Base-by-base conservation (phyloP, 176 grass and related monocot genomes). In the Tillandsia leiboldiana region DNA sequence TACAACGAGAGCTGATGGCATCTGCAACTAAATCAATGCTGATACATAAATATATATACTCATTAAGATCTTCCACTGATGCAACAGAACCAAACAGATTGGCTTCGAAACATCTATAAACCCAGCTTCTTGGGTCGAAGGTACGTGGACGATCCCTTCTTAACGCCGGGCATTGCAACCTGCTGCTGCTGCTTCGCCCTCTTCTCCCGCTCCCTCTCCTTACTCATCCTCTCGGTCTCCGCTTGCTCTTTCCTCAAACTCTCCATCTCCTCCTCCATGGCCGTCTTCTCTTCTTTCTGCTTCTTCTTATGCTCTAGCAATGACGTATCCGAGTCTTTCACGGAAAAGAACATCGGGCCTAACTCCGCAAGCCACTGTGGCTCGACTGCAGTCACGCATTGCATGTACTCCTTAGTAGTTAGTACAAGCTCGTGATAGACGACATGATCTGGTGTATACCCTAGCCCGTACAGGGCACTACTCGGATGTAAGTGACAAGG, bases 231-330 rank as follows among this genome's bases (percentile, higher is more conserved):
- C 1, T 88, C 84, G 0, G 63, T 84, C 70, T 90, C 89, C 0
- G 87, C 82, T 63, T 99, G 94, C 48, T 99, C 86, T 63, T 79
- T 83, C 69, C 94, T 85, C 53, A 99, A 77, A 51, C 72, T 86
- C 77, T 93, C 94, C 94, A 99, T 99, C 82, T 99, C 94, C 64
- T 99, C 84, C 75, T 96, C 93, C 93, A 99, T 99, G 2, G 84
- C 89, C 0, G 79, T 86, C 63, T 99, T 93, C 62, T 90, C 89
- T 50, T 97, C 89, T 67, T 90, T 93, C 74, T 99, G 94, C 77
- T 84, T 93, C 80, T 86, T 93, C 77, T 87, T 90, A 18, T 99
- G 94, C 66, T 93, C 89, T 0, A 99, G 87, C 57, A 99, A 75
- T 12, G 94, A 99, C 23, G 87, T 86, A 65, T 99, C 89, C 0